Evolutionary conservation across 805 yeast species (phyloP).

Genomic region (Metschnikowia anglica): DNA sequence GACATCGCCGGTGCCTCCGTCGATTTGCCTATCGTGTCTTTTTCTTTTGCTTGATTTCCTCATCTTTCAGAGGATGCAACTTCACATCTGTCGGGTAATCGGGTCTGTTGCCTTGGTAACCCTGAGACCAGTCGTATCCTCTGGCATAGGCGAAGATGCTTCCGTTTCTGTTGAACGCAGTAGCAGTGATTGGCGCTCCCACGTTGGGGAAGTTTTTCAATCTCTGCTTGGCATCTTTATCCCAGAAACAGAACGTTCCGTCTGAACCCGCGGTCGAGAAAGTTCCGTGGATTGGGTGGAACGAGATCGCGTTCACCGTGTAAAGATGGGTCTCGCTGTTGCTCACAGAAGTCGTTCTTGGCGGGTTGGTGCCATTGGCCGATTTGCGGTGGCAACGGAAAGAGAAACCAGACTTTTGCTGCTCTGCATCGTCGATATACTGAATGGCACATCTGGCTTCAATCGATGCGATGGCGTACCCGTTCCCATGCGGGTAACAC

Average conservation of each 20-base stretch:
- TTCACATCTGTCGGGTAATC: conserved; percentile 74
- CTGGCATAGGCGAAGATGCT: conserved; percentile 85
- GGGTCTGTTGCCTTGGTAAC: conserved; percentile 72
- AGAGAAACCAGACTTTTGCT: conserved; percentile 71
- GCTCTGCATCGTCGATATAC: conserved; percentile 82
- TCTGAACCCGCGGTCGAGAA: conserved; percentile 94
- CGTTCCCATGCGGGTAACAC: conserved; percentile 90
- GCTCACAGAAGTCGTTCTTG: conserved; percentile 26
- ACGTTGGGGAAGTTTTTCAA: conserved; percentile 74
- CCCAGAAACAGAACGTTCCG: conserved; percentile 95
- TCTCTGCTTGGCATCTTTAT: conserved; percentile 85
- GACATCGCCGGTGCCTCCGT: neutral
- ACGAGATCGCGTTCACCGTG: conserved; percentile 74
- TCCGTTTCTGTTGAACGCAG: conserved; percentile 82
- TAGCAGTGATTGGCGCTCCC: conserved; percentile 66
- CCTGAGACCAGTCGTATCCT: conserved; percentile 95
- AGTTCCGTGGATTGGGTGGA: conserved; percentile 90
- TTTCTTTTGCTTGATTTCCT: conserved; percentile 70
- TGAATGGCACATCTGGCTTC: conserved; percentile 97
- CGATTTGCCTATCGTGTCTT: conserved; percentile 10
- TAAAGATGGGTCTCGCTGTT: conserved; percentile 61
- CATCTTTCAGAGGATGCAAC: conserved; percentile 82
- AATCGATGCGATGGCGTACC: conserved; percentile 87
- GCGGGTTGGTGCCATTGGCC: conserved; percentile 35
- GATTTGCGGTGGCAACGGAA: conserved; percentile 92